A percentile compares a stretch with the other conserved stretches of the same genome.
phyloP scores from a whole-genome alignment of 2,329 filamentous ascomycete genomes.

The Septoria linicola region DNA sequence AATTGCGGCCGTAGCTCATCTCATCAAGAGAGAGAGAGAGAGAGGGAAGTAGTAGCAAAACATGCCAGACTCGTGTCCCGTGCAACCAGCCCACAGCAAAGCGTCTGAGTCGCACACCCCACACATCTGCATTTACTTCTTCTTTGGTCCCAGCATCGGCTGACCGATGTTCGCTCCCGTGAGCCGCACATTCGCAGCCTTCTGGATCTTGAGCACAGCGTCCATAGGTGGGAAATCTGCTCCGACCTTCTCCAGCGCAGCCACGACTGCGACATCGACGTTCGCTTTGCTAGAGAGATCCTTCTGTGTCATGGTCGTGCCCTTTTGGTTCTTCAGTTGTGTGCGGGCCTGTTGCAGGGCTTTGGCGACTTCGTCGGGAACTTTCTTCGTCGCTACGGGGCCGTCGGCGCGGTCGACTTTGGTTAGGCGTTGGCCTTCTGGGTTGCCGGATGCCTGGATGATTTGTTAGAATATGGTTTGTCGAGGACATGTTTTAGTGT shows the following conservation, averaged over 20 bases:
- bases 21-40: no score
- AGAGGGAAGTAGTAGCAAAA: no score
- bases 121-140: constrained; percentile 55
- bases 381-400: constrained; percentile 93
- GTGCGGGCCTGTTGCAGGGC: constrained; percentile 78
- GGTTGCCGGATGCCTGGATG: constrained; percentile 35
- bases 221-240: constrained; percentile 78
- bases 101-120: no score
- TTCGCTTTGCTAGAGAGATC: constrained; percentile 83
- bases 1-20: no score
- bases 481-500: neutral
- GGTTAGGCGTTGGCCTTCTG: constrained; percentile 89
- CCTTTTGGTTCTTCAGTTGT: constrained; percentile 75
- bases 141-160: constrained; percentile 75
- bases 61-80: no score
- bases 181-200: constrained; percentile 48
- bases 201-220: constrained; percentile 78
- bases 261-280: constrained; percentile 75
- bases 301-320: constrained; percentile 80
- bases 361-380: constrained; percentile 76
- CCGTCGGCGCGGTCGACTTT: constrained; percentile 98
- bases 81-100: no score
- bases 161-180: constrained; percentile 62
- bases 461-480: constrained; percentile 32
- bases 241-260: constrained; percentile 81